Percentiles rank a stretch among this genome's conserved stretches.
phyloP scores from a whole-genome alignment of 345 rosid genomes.

The Eucalyptus fibrosa region DNA sequence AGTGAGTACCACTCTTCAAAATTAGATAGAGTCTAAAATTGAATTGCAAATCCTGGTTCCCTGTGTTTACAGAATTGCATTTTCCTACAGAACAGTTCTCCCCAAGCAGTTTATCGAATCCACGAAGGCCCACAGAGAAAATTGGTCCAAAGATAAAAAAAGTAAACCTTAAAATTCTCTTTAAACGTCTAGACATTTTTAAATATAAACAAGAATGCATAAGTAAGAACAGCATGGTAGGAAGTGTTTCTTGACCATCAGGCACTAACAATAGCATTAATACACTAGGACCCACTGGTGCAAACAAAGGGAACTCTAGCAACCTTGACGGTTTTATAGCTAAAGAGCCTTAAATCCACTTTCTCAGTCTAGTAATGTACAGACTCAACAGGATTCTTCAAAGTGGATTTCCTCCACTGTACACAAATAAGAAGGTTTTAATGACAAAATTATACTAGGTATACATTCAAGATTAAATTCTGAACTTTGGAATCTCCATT shows the following conservation, averaged over 20 bases:
- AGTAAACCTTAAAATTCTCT: neutral
- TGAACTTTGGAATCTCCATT: neutral
- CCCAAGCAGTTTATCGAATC: neutral
- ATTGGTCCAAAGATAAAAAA: neutral
- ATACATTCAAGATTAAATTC: neutral
- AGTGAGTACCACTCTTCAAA: neutral
- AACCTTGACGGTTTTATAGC: neutral
- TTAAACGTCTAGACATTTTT: neutral
- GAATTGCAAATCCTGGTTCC: neutral
- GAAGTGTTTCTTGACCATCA: neutral
- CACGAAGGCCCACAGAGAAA: neutral
- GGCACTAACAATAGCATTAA: neutral
- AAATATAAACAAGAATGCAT: neutral
- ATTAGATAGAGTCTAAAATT: neutral
- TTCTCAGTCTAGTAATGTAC: neutral
- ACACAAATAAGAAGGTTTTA: neutral
- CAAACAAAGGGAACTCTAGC: neutral
- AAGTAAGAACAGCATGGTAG: neutral
- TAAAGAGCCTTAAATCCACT: neutral
- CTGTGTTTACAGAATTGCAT: neutral
- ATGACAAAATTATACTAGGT: neutral
- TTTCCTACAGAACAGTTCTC: neutral
- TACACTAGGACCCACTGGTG: neutral
- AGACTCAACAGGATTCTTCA: neutral
- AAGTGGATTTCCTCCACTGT: neutral